Percentiles rank a stretch among this genome's conserved stretches.
Conservation (phyloP, 257 asterid species). For the Anisodus tanguticus region DNA sequence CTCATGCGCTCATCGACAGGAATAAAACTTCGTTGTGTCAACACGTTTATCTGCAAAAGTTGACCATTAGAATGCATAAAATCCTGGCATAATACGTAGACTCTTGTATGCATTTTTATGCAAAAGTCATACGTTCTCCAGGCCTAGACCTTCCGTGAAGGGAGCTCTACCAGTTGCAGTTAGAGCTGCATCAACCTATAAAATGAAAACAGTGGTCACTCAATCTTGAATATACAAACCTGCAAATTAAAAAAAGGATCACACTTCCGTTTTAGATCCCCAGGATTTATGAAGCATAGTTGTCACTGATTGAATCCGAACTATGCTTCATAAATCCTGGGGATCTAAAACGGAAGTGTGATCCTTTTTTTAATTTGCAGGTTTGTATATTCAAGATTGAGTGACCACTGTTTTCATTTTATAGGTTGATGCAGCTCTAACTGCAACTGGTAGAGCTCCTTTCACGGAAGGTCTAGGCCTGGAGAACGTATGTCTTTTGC, state of each 20-base stretch:
- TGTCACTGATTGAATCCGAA: not conserved
- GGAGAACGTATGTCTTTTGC: constrained; percentile 68
- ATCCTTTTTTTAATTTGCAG: not conserved
- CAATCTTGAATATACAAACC: not conserved
- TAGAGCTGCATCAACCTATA: constrained; percentile 97
- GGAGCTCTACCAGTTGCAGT: constrained; percentile 99
- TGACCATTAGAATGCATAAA: constrained; percentile 30
- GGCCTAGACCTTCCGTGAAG: constrained; percentile 88
- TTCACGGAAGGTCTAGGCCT: constrained; percentile 91
- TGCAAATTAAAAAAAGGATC: not conserved
- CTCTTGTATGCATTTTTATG: constrained; percentile 24
- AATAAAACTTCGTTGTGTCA: constrained; percentile 87
- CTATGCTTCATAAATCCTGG: not conserved
- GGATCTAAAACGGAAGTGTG: not conserved
- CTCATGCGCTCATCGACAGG: constrained; percentile 97
- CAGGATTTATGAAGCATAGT: not conserved
- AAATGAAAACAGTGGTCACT: constrained; percentile 13
- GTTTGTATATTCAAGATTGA: constrained; percentile 1
- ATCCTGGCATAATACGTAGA: constrained; percentile 25
- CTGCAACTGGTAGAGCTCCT: constrained; percentile 98
- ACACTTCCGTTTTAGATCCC: not conserved
- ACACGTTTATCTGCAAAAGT: constrained; percentile 67
- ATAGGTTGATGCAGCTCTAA: constrained; percentile 98
- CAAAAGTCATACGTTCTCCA: constrained; percentile 72
- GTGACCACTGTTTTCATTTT: constrained; percentile 21